These are phyloP conservation scores for Brassica hybrid DNA, from an alignment of 441 rosid species.

Conservation along the genomic window DNA sequence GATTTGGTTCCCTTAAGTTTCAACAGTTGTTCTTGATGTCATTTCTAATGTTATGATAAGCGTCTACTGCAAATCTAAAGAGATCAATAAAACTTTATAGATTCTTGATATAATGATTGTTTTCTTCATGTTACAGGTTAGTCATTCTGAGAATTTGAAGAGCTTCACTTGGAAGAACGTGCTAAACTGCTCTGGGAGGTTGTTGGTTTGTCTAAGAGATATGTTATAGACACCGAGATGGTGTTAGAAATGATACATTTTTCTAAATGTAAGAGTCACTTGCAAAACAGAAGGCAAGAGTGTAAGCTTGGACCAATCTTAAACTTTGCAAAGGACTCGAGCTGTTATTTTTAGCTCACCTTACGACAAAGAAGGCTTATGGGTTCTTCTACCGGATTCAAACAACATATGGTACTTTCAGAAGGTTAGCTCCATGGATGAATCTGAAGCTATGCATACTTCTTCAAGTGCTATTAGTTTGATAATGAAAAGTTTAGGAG, in stretches of 20 bases:
- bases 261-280: slow-evolving; percentile 57
- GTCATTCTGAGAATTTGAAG: slow-evolving; percentile 71
- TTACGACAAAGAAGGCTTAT: slow-evolving; percentile 68
- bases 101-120: no score
- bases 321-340: slow-evolving; percentile 70
- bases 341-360: slow-evolving; percentile 87
- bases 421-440: slow-evolving; percentile 89
- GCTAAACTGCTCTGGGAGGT: slow-evolving; percentile 61
- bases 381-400: slow-evolving; percentile 85
- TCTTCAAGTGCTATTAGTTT: slow-evolving; percentile 87
- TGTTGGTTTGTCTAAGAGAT: slow-evolving; percentile 67
- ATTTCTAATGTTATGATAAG: no score
- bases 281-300: slow-evolving; percentile 85
- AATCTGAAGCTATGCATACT: slow-evolving; percentile 66
- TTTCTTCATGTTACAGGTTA: slow-evolving; percentile 43
- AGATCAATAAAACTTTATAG: no score
- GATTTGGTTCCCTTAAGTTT: no score
- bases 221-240: slow-evolving; percentile 64
- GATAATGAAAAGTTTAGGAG: slow-evolving; percentile 82
- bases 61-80: no score
- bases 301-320: slow-evolving; percentile 81
- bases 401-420: slow-evolving; percentile 83
- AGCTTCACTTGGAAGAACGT: slow-evolving; percentile 65
- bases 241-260: slow-evolving; percentile 90
- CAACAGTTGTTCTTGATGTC: no score